Conservation (phyloP, 2,329 filamentous ascomycete species). For the Claviceps lovelessii region DNA sequence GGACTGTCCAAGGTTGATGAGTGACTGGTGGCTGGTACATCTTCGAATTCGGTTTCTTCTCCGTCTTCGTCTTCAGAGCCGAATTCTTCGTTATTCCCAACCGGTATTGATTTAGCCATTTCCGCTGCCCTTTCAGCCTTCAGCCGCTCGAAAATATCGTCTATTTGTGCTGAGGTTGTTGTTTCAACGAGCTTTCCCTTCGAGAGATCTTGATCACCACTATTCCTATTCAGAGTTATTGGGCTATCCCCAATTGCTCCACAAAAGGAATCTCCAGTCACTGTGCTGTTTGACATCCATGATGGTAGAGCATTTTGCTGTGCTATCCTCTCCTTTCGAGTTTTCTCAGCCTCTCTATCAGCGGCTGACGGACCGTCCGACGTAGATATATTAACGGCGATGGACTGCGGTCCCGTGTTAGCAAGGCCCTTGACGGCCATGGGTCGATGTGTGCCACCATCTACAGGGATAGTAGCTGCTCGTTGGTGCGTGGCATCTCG, state of each 20-base stretch:
- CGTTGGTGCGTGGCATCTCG: conserved; percentile 55
- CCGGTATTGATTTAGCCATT: conserved; percentile 17
- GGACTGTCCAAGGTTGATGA: conserved; percentile 20
- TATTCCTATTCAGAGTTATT: conserved; percentile 23
- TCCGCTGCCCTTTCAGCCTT: conserved; percentile 44
- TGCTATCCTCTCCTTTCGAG: conserved; percentile 50
- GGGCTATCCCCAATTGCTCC: conserved; percentile 11
- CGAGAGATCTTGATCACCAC: conserved; percentile 29
- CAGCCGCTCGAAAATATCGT: conserved; percentile 53
- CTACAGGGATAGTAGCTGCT: conserved; percentile 43
- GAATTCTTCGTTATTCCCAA: conserved; percentile 20
- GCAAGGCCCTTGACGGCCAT: conserved; percentile 56
- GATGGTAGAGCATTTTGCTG: conserved; percentile 54
- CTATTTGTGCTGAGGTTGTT: conserved; percentile 43
- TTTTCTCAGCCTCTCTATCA: conserved; percentile 49
- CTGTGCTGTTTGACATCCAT: conserved; percentile 59
- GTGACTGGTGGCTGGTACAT: conserved; percentile 28
- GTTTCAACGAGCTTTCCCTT: conserved; percentile 26
- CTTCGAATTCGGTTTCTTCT: conserved; percentile 35
- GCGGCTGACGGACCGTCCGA: conserved; percentile 51
- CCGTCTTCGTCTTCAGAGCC: conserved; percentile 23
- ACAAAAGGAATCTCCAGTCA: conserved; percentile 48
- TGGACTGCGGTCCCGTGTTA: conserved; percentile 52
- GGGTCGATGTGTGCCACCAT: conserved; percentile 38
- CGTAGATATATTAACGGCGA: conserved; percentile 55